phyloP scores from a whole-genome alignment of 225 moss, liverwort and hornwort species.

The Asterella californica region DNA sequence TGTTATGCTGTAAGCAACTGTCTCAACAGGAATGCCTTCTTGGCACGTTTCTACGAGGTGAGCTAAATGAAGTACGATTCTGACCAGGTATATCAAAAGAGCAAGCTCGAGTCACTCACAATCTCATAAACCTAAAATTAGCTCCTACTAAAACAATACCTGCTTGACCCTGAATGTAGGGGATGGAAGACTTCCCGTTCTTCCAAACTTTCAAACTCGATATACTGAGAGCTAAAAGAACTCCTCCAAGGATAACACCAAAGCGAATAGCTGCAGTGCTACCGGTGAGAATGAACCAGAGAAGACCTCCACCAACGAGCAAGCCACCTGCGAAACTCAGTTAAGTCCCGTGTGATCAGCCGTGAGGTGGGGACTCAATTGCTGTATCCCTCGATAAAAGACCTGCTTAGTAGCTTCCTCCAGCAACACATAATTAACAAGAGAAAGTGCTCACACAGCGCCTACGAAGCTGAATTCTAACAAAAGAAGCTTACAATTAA shows the following conservation, averaged over 20 bases:
- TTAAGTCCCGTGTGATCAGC: neutral
- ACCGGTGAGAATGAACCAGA: constrained; percentile 83
- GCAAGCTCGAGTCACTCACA: too few species aligned
- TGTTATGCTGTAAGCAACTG: too few species aligned
- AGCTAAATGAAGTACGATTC: too few species aligned
- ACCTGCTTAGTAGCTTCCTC: neutral
- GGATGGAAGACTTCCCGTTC: constrained; percentile 63
- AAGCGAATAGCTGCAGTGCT: constrained; percentile 79
- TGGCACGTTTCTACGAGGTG: too few species aligned
- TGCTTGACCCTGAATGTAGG: constrained; percentile 79
- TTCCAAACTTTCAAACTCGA: constrained; percentile 95
- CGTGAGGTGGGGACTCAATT: neutral
- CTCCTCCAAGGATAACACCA: constrained; percentile 84
- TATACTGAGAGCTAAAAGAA: constrained; percentile 70
- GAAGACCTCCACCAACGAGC: constrained; percentile 61
- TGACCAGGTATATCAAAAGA: too few species aligned
- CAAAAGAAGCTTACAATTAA: too few species aligned
- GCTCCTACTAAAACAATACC: constrained; percentile 14
- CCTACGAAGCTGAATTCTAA: too few species aligned
- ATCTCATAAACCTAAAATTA: neutral
- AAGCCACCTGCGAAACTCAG: constrained; percentile 43
- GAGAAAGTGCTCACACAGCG: too few species aligned
- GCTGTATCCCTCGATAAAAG: neutral
- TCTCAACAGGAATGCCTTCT: too few species aligned
- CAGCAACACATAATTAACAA: too few species aligned